Percentiles rank a stretch among this genome's conserved stretches.
These are phyloP conservation scores for Leccinum pachyderme DNA, from an alignment of 1,284 basidiomycete genomes.

Conservation along the genomic window DNA sequence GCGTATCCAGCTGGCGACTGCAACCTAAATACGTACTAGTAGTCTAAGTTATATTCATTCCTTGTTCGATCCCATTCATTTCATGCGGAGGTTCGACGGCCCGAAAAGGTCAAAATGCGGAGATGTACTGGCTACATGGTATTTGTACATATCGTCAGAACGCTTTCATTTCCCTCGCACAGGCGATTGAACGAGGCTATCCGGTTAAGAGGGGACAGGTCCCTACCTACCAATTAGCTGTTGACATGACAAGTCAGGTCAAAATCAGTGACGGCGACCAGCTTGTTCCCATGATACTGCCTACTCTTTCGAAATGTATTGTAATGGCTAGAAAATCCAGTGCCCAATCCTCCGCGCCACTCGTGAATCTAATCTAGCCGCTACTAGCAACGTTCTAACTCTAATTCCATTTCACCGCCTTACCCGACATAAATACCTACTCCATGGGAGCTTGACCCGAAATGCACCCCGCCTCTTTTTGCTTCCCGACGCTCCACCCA, in stretches of 20 bases:
- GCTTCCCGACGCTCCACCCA: slow-evolving; percentile 19
- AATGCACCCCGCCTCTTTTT: slow-evolving; percentile 31
- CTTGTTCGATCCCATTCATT: slow-evolving; percentile 29
- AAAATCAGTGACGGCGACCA: not conserved
- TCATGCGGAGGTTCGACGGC: slow-evolving; percentile 34
- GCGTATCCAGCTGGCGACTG: slow-evolving; percentile 20
- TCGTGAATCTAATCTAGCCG: slow-evolving; percentile 31
- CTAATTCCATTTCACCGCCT: slow-evolving; percentile 28
- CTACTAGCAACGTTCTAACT: slow-evolving; percentile 27
- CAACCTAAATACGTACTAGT: slow-evolving; percentile 24
- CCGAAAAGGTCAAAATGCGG: slow-evolving; percentile 27
- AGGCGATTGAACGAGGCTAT: slow-evolving; percentile 6
- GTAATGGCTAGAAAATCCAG: slow-evolving; percentile 9
- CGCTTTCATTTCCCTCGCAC: slow-evolving; percentile 19
- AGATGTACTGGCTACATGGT: slow-evolving; percentile 24
- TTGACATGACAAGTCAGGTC: slow-evolving; percentile 24
- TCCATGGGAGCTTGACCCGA: slow-evolving; percentile 20
- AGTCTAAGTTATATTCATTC: slow-evolving; percentile 5
- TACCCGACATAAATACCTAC: slow-evolving; percentile 32
- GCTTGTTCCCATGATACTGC: not conserved
- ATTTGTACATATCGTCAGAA: slow-evolving; percentile 17
- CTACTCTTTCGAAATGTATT: not conserved
- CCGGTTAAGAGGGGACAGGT: slow-evolving; percentile 8
- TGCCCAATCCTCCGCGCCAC: slow-evolving; percentile 18
- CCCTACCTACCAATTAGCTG: slow-evolving; percentile 3